Evolutionary conservation across 1,139 yeast species (phyloP), one percentile per base, ranked within the genome.

Genomic region (Williopsis jadinii): DNA sequence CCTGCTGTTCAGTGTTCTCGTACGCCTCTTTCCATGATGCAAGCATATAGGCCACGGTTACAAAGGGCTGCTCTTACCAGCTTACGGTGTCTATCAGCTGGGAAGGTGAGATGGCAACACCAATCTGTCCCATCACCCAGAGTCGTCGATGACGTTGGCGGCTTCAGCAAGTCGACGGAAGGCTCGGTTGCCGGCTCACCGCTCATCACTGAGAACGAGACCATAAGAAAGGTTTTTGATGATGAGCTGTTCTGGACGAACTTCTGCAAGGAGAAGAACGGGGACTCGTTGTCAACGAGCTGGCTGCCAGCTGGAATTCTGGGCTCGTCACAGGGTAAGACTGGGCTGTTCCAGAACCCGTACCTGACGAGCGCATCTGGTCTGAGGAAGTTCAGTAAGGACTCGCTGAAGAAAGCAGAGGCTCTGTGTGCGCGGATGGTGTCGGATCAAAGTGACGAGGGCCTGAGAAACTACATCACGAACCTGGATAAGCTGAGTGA

Each of bases 401-500:
- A 68, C 31, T 82, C 95, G 1, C 65, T 87, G 27, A 58, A 50
- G 3, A 70, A 70, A 43, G 96, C 97, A 1, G 76, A 83, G 51
- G 55, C 56, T 3, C 63, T 88, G 37, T 86, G 85, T 0, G 59
- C 64, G 0, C 61, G 69, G 15, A 76, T 90, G 68, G 64, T 77
- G 11, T 49, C 54, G 6, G 81, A 78, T 37, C 59, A 62, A 19
- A 57, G 70, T 1, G 62, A 61, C 2, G 65, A 67, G 14, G 86
- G 82, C 1, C 62, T 75, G 38, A 54, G 66, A 30, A 61, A 67
- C 11, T 85, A 77, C 46, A 77, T 92, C 41, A 59, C 77, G 40
- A 78, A 80, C 41, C 64, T 92, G 46, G 99, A 92, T 60, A 79
- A 88, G 50, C 66, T 94, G 35, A 84, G 95, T 54, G 98, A 92